A percentile compares a stretch with the other conserved stretches of the same genome.
phyloP scores from a whole-genome alignment of 208 protist genomes.

The Leishmania turanica region DNA sequence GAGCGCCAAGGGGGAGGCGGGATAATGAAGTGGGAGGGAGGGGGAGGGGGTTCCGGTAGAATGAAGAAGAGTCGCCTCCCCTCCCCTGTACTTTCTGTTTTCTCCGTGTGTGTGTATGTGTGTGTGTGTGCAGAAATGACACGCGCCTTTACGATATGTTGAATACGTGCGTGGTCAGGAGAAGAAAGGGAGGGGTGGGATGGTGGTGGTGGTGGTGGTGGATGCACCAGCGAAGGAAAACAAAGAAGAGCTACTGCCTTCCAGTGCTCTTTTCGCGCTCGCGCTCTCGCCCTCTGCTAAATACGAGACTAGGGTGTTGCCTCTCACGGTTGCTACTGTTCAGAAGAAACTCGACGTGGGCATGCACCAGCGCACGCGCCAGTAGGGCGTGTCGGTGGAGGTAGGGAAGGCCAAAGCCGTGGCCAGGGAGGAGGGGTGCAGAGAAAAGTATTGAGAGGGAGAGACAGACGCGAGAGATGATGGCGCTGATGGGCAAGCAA shows the following conservation, averaged over 20 bases:
- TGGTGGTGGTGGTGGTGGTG: background rate
- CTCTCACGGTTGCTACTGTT: background rate
- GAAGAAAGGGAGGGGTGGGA: background rate
- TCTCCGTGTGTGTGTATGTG: too few species aligned
- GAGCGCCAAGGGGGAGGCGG: background rate
- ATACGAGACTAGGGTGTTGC: background rate
- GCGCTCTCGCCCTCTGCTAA: background rate
- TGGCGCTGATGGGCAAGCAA: constrained; percentile 8
- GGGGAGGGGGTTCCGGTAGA: background rate
- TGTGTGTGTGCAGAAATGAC: background rate
- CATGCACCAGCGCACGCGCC: background rate
- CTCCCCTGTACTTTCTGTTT: background rate
- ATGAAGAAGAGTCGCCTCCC: background rate
- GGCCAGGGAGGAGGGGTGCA: background rate
- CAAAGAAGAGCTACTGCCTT: background rate
- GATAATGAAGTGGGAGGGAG: background rate
- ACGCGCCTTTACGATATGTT: background rate
- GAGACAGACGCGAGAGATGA: background rate
- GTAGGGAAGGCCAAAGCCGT: background rate
- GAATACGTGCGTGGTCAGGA: background rate
- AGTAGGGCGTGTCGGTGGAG: background rate
- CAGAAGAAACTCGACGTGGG: background rate
- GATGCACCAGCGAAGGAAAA: background rate
- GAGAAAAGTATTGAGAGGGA: background rate
- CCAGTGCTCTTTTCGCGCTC: background rate